phyloP scores from a whole-genome alignment of 139 green algal genomes.

The Mesostigma viride region DNA sequence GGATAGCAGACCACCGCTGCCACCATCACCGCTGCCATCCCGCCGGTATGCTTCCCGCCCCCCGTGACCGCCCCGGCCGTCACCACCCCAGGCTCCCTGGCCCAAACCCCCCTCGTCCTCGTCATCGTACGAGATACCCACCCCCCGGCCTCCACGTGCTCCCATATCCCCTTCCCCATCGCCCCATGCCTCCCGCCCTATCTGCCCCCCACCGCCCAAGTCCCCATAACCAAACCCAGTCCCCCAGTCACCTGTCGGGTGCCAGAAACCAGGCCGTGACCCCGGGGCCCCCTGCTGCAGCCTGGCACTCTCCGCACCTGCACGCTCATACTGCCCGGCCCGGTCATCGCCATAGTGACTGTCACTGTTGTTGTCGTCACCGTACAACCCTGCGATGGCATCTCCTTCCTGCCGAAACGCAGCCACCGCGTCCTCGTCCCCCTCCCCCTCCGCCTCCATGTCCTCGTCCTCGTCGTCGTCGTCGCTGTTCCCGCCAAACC shows the following conservation, averaged over 20 bases:
- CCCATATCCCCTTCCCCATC: background rate
- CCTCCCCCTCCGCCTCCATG: no score
- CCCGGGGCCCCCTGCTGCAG: background rate
- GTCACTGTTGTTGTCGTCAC: background rate
- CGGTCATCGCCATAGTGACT: background rate
- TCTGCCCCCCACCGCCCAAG: no score
- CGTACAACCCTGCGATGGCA: background rate
- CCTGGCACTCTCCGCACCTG: background rate
- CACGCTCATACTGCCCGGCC: no score
- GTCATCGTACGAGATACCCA: slow-evolving; percentile 10
- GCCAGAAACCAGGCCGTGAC: no score
- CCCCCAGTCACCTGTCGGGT: no score
- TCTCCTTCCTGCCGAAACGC: background rate
- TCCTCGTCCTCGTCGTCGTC: no score
- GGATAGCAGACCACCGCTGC: background rate
- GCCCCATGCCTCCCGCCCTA: background rate
- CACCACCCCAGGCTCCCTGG: no score
- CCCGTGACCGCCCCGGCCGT: background rate
- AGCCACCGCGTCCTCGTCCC: no score
- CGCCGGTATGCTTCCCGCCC: background rate
- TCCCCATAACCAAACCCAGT: no score
- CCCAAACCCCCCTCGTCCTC: slow-evolving; percentile 4
- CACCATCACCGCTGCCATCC: background rate
- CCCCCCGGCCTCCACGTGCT: background rate
- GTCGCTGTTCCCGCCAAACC: no score